phyloP scores from a whole-genome alignment of 345 rosid species.

The Populus deltoides region DNA sequence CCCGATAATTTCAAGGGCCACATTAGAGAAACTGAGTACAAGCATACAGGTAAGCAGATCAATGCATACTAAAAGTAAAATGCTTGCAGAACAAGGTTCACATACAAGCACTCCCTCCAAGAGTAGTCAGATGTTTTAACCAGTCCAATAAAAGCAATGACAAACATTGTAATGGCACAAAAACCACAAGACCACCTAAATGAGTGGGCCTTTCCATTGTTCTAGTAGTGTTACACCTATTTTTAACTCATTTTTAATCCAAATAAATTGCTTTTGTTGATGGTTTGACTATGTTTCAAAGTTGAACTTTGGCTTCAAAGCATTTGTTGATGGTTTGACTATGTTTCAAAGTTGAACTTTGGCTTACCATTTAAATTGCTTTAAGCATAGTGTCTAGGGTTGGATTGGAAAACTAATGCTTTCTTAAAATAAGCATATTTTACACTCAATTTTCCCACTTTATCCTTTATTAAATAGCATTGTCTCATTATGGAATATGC shows the following conservation, averaged over 20 bases:
- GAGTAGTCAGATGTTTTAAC: background rate
- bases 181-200: background rate
- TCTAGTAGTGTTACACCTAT: background rate
- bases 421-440: background rate
- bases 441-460: background rate
- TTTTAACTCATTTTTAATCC: background rate
- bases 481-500: background rate
- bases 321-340: background rate
- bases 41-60: background rate
- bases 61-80: background rate
- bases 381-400: background rate
- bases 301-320: background rate
- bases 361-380: background rate
- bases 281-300: background rate
- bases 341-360: background rate
- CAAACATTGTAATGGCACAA: background rate
- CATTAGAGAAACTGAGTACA: background rate
- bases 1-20: background rate
- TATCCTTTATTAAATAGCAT: background rate
- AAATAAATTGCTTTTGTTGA: background rate
- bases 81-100: background rate
- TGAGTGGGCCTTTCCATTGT: background rate
- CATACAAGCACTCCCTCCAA: background rate
- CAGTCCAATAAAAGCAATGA: background rate
- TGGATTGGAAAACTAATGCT: background rate